Evolutionary conservation across 1,284 basidiomycete genomes (phyloP).

Genomic region (Sphagnurus paluster): DNA sequence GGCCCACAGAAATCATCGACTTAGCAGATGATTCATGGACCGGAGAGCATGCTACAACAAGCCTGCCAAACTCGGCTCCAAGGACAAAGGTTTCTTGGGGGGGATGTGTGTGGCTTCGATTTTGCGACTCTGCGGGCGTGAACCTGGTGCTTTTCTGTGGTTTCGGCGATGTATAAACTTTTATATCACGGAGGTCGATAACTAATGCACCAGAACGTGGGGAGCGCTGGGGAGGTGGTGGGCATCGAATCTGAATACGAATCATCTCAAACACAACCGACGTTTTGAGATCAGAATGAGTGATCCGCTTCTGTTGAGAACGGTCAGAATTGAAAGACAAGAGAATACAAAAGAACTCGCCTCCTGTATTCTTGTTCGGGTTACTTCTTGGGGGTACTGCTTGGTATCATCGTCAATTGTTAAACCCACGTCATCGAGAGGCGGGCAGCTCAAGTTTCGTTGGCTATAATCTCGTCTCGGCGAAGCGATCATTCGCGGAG

Average conservation of each 20-base stretch:
- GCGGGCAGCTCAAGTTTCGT: slow-evolving; percentile 46
- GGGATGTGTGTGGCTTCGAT: slow-evolving; percentile 7
- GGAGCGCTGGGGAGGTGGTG: slow-evolving; percentile 39
- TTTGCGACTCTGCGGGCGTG: slow-evolving; percentile 21
- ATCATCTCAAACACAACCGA: slow-evolving; percentile 49
- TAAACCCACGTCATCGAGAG: slow-evolving; percentile 56
- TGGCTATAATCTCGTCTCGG: slow-evolving; percentile 36
- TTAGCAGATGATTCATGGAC: slow-evolving; percentile 32
- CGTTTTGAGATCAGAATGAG: slow-evolving; percentile 22
- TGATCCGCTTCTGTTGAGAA: slow-evolving; percentile 6
- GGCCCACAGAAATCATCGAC: slow-evolving; percentile 35
- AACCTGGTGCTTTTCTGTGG: slow-evolving; percentile 40
- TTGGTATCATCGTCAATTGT: slow-evolving; percentile 45
- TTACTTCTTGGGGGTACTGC: slow-evolving; percentile 2
- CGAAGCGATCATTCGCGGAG: slow-evolving; percentile 26
- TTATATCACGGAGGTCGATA: slow-evolving; percentile 62
- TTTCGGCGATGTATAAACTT: slow-evolving; percentile 35
- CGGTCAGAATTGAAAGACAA: slow-evolving; percentile 4
- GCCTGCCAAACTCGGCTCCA: slow-evolving; percentile 41
- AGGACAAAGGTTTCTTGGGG: slow-evolving; percentile 30
- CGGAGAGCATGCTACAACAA: slow-evolving; percentile 49
- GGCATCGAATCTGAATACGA: slow-evolving; percentile 60
- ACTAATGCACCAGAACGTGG: slow-evolving; percentile 67
- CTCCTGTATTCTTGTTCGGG: slow-evolving; percentile 17
- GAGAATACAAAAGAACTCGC: slow-evolving; percentile 17